A percentile compares a stretch with the other conserved stretches of the same genome.
Evolutionary conservation across 2,329 filamentous ascomycete species (phyloP).

Genomic region (Amauroascus niger): DNA sequence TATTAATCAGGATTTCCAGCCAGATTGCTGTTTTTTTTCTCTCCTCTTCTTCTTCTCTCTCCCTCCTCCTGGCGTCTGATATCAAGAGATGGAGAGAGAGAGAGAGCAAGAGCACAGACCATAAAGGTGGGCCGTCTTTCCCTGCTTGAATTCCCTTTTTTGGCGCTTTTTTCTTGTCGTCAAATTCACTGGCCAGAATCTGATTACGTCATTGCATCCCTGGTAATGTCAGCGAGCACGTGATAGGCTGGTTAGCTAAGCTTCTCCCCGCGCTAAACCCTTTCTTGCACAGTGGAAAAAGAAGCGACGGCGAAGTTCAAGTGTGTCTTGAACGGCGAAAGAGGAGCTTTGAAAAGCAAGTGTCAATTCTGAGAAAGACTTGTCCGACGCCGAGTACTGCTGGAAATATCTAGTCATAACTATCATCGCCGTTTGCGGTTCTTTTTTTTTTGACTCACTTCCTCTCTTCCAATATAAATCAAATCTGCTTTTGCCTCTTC

Average conservation of each 20-base stretch:
- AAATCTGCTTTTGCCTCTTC: not conserved
- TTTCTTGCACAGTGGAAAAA: not conserved
- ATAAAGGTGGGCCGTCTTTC: too few species aligned
- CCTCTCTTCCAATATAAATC: not conserved
- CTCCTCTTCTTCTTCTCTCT: too few species aligned
- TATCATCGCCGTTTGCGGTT: not conserved
- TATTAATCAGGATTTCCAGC: too few species aligned
- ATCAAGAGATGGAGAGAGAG: too few species aligned
- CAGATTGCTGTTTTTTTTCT: too few species aligned
- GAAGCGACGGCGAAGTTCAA: not conserved
- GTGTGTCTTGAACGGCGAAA: not conserved
- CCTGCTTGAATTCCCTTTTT: too few species aligned
- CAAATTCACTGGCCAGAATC: conserved; percentile 4
- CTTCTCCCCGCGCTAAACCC: conserved; percentile 2
- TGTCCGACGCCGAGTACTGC: too few species aligned
- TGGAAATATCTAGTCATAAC: too few species aligned
- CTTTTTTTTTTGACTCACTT: not conserved
- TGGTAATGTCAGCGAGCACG: not conserved
- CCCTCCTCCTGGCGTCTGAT: too few species aligned
- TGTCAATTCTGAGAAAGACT: too few species aligned
- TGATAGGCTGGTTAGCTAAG: not conserved
- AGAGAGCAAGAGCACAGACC: too few species aligned
- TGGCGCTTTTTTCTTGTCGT: conserved; percentile 9
- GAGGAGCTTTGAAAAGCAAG: not conserved
- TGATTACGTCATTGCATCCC: conserved; percentile 8